Base-by-base conservation (phyloP, 352 stramenopile species). In the Peronosclerospora sorghi region DNA sequence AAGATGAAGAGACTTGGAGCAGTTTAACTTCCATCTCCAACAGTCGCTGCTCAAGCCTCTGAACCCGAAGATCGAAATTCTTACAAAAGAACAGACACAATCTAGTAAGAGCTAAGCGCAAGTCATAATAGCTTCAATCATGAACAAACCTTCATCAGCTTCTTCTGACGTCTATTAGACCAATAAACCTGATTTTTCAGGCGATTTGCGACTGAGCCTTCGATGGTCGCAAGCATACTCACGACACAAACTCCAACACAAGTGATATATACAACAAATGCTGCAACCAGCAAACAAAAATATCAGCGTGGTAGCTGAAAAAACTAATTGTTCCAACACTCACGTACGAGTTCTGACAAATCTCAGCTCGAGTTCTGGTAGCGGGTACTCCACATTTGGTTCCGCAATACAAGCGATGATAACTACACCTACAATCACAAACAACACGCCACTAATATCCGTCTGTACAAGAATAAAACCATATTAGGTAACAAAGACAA, bases 221-320 rank as follows among this genome's bases (percentile, higher is more conserved):
- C 89, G 65, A 92, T 92, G n/a, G 76, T 89, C 24, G 80, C 80
- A 12, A 92, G 63, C 73, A 92, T 92, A 30, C 67, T 85, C 37
- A 92, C 75, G 8, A 69, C 63, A 36, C 68, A 71, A 2, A 89
- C 68, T 19, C 73, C 73, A 15, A 92, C 70, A 26, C 70, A 68
- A 14, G 80, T 72, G 20, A 92, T 85, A 45, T 92, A 92, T 27
- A 88, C 65, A 28, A 84, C 62, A 15, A 86, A 84, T 20, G 68
- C 71, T 81, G 43, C 49, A 56, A 24, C 8, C 35, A 36, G 32
- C 14, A 52, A 15, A 9, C n/a, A 24, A 2, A 18, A 37, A 42
- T 32, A 15, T 15, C n/a, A 9, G 13, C 7, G 10, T n/a, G 15
- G 13, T n/a, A 34, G 28, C 28, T 34, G 15, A 5, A 2, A 24